Conservation (phyloP, 2,329 filamentous ascomycete species). For the Mycosphaerelloides madeirae region DNA sequence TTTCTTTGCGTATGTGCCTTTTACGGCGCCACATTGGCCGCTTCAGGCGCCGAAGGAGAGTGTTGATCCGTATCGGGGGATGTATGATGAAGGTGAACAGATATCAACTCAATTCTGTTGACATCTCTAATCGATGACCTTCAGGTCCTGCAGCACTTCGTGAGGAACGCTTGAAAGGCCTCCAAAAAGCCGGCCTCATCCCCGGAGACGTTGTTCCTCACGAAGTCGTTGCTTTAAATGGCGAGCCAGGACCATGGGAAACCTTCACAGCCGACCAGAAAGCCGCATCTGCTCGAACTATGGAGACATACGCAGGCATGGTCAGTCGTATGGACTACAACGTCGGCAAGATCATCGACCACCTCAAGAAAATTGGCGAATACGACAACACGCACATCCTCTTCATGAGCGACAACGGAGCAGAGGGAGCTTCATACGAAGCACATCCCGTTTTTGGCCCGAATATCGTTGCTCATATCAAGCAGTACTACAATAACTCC, state of each 20-base stretch:
- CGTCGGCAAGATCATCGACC: slow-evolving; percentile 31
- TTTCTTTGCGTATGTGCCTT: neutral
- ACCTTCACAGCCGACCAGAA: neutral
- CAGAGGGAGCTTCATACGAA: neutral
- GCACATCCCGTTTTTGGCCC: neutral
- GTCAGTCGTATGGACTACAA: slow-evolving; percentile 29
- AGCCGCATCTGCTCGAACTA: slow-evolving; percentile 23
- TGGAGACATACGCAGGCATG: slow-evolving; percentile 33
- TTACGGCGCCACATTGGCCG: neutral
- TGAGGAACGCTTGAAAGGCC: neutral
- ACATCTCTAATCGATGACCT: no score
- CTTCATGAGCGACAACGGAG: neutral
- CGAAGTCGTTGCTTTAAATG: no score
- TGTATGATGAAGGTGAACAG: no score
- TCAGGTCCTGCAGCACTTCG: neutral
- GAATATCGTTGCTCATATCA: slow-evolving; percentile 29
- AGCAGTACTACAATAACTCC: slow-evolving; percentile 37
- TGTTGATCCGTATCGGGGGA: neutral
- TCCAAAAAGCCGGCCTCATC: neutral
- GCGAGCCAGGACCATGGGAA: neutral
- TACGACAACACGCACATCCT: neutral
- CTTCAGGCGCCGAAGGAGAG: neutral
- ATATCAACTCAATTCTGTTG: no score
- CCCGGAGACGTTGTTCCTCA: neutral
- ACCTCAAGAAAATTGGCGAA: slow-evolving; percentile 27